A percentile compares a stretch with the other conserved stretches of the same genome.
These are phyloP conservation scores for Dianthus caryophyllus DNA, from an alignment of 148 eudicot genomes.

Conservation along the genomic window DNA sequence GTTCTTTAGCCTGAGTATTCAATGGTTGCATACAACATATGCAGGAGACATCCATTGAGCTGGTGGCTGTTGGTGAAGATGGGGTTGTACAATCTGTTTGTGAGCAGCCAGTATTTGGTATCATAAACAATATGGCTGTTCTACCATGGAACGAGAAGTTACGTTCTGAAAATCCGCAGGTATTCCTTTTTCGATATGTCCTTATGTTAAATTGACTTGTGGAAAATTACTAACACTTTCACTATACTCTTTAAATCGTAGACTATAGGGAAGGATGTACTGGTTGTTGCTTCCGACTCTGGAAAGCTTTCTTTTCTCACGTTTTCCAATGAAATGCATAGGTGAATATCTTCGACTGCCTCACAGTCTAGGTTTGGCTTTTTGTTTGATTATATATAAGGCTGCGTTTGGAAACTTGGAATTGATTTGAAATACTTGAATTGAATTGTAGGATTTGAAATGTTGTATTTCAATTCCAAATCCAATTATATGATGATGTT, in stretches of 20 bases:
- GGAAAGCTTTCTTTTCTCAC: slow-evolving; percentile 90
- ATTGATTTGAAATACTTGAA: too few relatives aligned
- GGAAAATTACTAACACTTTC: background rate
- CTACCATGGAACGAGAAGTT: slow-evolving; percentile 63
- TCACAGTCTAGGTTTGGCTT: slow-evolving; percentile 8
- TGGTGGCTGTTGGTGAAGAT: slow-evolving; percentile 74
- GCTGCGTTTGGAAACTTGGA: too few relatives aligned
- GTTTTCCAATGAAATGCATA: slow-evolving; percentile 86
- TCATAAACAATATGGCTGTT: slow-evolving; percentile 72
- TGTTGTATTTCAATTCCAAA: too few relatives aligned
- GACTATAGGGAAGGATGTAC: slow-evolving; percentile 62
- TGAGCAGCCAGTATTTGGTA: slow-evolving; percentile 93
- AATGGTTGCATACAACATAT: slow-evolving; percentile 18
- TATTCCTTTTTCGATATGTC: slow-evolving; percentile 23
- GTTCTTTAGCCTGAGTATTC: background rate
- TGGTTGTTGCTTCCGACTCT: slow-evolving; percentile 81
- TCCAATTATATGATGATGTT: too few relatives aligned
- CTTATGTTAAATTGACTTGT: slow-evolving; percentile 9
- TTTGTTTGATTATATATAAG: background rate
- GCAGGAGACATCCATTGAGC: slow-evolving; percentile 89
- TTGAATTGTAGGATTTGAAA: too few relatives aligned
- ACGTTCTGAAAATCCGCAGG: slow-evolving; percentile 46
- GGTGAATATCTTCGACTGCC: slow-evolving; percentile 32
- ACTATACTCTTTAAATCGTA: slow-evolving; percentile 23
- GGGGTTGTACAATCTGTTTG: slow-evolving; percentile 79